These are phyloP conservation scores for Fusarium musae DNA, from an alignment of 2,329 filamentous ascomycete species.

Conservation along the genomic window DNA sequence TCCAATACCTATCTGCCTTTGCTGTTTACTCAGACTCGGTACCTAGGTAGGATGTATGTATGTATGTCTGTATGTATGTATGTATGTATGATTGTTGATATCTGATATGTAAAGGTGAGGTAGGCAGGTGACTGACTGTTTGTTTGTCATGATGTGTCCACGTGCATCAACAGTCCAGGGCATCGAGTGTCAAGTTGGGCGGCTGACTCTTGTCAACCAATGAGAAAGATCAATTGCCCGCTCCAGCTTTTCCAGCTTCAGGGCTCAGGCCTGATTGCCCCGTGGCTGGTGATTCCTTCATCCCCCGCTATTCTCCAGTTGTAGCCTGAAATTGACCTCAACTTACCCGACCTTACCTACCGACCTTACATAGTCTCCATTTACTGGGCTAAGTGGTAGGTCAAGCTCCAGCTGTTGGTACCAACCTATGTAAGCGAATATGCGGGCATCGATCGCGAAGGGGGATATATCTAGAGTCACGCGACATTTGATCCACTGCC, in stretches of 20 bases:
- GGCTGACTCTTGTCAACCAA: constrained; percentile 30
- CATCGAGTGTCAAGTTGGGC: constrained; percentile 10
- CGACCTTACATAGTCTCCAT: neutral
- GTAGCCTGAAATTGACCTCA: neutral
- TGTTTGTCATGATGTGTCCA: constrained; percentile 16
- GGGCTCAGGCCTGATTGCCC: neutral
- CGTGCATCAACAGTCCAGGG: constrained; percentile 22
- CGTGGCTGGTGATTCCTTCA: constrained; percentile 9
- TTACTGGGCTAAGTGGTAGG: neutral
- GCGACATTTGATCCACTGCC: neutral
- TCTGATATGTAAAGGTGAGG: neutral
- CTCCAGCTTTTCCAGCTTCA: constrained; percentile 14
- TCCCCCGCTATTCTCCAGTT: constrained; percentile 9
- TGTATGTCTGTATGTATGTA: neutral
- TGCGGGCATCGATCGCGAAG: neutral
- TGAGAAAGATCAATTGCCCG: constrained; percentile 27
- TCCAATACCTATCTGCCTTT: neutral
- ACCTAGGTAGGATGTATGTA: neutral
- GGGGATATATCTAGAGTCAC: neutral
- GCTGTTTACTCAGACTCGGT: neutral
- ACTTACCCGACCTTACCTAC: neutral
- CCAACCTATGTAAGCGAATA: neutral
- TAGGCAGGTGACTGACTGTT: constrained; percentile 10
- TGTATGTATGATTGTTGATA: neutral
- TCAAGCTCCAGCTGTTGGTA: neutral